Evolutionary conservation across 164 flowering plant genomes (phyloP).

Genomic region (Dillenia suffruticosa): DNA sequence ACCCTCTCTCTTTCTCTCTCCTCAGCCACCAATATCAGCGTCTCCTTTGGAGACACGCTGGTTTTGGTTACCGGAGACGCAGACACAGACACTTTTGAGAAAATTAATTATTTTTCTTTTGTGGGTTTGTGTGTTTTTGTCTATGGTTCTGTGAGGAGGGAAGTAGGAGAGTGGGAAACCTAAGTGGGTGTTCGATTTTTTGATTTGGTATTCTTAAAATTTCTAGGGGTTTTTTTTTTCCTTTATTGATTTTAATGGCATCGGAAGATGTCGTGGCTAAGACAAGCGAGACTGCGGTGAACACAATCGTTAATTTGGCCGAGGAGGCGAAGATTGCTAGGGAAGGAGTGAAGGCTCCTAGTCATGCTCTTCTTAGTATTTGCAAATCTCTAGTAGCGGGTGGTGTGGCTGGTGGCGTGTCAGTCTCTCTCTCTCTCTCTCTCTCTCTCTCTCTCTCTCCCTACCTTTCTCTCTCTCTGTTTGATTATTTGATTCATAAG

Average conservation of each 20-base stretch:
- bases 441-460: background rate
- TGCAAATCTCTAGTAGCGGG: conserved; percentile 94
- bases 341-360: conserved; percentile 77
- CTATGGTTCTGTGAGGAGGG: background rate
- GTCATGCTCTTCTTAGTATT: conserved; percentile 49
- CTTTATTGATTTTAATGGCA: conserved; percentile 33
- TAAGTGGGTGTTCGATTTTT: no score
- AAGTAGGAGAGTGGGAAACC: background rate
- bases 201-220: background rate
- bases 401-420: conserved; percentile 97
- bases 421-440: conserved; percentile 22
- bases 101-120: no score
- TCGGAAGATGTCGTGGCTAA: conserved; percentile 62
- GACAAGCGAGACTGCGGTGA: conserved; percentile 70
- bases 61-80: no score
- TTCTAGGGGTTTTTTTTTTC: conserved; percentile 2
- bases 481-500: no score
- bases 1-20: no score
- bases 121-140: conserved; percentile 1
- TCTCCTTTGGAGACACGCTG: no score
- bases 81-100: no score
- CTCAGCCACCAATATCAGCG: no score
- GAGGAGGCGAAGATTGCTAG: conserved; percentile 90
- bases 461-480: background rate
- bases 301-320: conserved; percentile 84